Conservation (phyloP, 345 rosid species). For the Eucalyptus curtisii region DNA sequence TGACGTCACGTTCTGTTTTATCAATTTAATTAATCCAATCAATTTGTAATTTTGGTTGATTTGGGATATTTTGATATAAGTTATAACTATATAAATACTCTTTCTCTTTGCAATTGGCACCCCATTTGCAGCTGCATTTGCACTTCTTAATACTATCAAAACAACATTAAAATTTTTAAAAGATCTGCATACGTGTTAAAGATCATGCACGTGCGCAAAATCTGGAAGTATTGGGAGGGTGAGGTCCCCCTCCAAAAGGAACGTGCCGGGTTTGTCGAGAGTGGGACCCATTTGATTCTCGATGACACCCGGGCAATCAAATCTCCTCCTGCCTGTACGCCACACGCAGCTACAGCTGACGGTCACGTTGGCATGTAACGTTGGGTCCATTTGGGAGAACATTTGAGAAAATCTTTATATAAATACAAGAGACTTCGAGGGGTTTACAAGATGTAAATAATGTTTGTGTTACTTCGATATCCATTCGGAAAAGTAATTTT, state of each 20-base stretch:
- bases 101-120: neutral
- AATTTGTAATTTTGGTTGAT: neutral
- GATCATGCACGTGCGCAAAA: neutral
- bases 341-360: neutral
- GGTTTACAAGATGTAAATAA: neutral
- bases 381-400: neutral
- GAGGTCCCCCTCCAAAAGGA: neutral
- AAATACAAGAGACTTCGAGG: neutral
- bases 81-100: neutral
- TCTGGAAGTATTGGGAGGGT: neutral
- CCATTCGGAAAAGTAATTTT: neutral
- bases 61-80: neutral
- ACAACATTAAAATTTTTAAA: neutral
- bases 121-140: neutral
- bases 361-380: neutral
- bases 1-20: neutral
- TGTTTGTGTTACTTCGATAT: neutral
- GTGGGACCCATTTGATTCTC: neutral
- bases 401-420: neutral
- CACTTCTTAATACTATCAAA: neutral
- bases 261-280: neutral
- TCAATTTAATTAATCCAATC: neutral
- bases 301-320: neutral
- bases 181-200: neutral
- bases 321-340: neutral